Conservation (phyloP, 345 rosid genomes). For the Reutealis trisperma region DNA sequence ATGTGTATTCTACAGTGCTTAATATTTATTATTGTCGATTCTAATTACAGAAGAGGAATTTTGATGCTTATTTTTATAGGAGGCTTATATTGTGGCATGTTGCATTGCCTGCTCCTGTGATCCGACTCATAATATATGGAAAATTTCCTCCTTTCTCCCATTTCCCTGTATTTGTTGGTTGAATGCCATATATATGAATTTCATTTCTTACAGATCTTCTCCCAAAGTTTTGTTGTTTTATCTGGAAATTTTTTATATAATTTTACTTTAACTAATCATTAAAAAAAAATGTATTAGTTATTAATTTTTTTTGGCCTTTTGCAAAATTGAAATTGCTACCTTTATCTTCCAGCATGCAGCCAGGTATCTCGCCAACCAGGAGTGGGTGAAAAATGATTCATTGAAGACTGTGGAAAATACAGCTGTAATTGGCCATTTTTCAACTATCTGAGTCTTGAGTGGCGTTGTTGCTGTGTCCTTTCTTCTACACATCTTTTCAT, state of each 20-base stretch:
- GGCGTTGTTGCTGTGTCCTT: constrained; percentile 14
- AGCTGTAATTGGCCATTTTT: constrained; percentile 61
- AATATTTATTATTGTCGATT: not conserved
- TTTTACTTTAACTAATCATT: not conserved
- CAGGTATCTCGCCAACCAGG: constrained; percentile 97
- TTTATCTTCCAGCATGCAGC: constrained; percentile 83
- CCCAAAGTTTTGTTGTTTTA: not conserved
- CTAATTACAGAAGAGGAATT: not conserved
- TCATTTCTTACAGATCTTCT: constrained; percentile 13
- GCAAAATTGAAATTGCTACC: constrained; percentile 22
- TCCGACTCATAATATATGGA: not conserved
- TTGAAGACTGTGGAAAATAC: constrained; percentile 96
- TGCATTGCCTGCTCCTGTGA: not conserved
- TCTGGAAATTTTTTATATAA: not conserved
- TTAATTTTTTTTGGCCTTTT: constrained; percentile 6
- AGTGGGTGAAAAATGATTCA: constrained; percentile 97
- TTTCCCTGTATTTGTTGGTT: not conserved
- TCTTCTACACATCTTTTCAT: constrained; percentile 26
- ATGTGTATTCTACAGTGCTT: not conserved
- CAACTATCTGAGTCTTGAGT: constrained; percentile 13
- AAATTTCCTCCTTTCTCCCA: not conserved
- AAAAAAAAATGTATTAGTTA: not conserved
- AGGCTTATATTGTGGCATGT: not conserved
- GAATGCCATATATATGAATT: constrained; percentile 11
- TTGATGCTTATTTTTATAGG: not conserved